Evolutionary conservation across 148 eudicot genomes (phyloP).

Genomic region (Amaranthus hypochondriacus): DNA sequence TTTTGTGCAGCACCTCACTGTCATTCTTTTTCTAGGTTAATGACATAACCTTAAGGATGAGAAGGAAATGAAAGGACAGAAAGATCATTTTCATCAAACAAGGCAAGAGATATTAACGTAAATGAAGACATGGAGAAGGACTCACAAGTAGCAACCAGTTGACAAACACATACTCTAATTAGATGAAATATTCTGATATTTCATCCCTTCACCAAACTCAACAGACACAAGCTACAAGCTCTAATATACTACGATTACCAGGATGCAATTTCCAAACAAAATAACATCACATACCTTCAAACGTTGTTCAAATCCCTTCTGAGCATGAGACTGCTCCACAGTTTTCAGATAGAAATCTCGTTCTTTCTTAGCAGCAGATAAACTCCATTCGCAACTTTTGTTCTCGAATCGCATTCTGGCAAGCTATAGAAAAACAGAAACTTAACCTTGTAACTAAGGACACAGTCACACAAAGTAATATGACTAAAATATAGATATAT

Average conservation of each 20-base stretch:
- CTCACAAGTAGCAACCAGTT: too few species aligned
- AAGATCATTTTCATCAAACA: neutral
- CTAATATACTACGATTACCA: too few species aligned
- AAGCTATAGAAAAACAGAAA: slow-evolving; percentile 37
- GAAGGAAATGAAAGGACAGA: neutral
- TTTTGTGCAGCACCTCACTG: neutral
- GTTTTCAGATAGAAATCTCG: slow-evolving; percentile 69
- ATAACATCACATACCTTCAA: slow-evolving; percentile 47
- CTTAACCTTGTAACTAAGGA: neutral
- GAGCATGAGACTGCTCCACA: slow-evolving; percentile 70
- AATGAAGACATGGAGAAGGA: too few species aligned
- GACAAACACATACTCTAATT: too few species aligned
- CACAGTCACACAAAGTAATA: neutral
- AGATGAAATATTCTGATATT: too few species aligned
- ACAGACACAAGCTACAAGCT: too few species aligned
- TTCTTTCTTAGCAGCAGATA: slow-evolving; percentile 80
- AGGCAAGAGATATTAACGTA: too few species aligned
- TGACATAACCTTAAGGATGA: neutral
- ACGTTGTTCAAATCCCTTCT: slow-evolving; percentile 64
- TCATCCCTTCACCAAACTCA: too few species aligned
- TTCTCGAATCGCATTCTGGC: slow-evolving; percentile 63
- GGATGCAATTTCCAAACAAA: too few species aligned
- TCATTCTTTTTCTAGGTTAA: neutral
- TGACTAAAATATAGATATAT: slow-evolving; percentile 8
- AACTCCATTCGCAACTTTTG: slow-evolving; percentile 74